Evolutionary conservation across 2,329 filamentous ascomycete genomes (phyloP).

Genomic region (Blastomyces emzantsi): DNA sequence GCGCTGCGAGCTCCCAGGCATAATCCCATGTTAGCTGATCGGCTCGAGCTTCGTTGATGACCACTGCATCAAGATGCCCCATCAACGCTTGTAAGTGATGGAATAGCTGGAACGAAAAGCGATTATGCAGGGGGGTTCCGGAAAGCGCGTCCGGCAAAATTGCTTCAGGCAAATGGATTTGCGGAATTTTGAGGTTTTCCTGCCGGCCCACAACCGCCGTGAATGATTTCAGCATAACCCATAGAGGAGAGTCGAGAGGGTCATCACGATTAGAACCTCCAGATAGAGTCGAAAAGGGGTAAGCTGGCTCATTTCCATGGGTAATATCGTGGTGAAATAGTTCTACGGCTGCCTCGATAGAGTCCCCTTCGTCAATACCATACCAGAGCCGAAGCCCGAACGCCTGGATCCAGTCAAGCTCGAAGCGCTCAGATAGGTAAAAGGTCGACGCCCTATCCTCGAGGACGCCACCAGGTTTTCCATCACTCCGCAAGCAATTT

Average conservation of each 20-base stretch:
- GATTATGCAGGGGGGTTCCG: constrained; percentile 62
- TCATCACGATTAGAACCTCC: constrained; percentile 56
- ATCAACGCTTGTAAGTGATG: constrained; percentile 49
- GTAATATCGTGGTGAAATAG: constrained; percentile 65
- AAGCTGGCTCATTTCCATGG: constrained; percentile 57
- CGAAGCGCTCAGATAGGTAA: constrained; percentile 71
- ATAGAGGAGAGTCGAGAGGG: constrained; percentile 63
- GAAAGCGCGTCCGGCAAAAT: constrained; percentile 69
- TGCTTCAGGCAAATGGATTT: constrained; percentile 54
- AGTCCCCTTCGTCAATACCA: constrained; percentile 57
- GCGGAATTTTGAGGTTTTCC: constrained; percentile 25
- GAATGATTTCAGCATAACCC: constrained; percentile 78
- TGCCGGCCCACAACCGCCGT: constrained; percentile 38
- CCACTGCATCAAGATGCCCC: constrained; percentile 41
- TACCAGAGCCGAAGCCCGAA: constrained; percentile 93
- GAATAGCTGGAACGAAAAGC: constrained; percentile 78
- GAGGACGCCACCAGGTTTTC: constrained; percentile 57
- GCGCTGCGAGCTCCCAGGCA: constrained; percentile 40
- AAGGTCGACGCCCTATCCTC: constrained; percentile 79
- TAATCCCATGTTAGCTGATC: constrained; percentile 61
- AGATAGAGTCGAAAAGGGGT: constrained; percentile 62
- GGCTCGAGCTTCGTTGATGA: constrained; percentile 50
- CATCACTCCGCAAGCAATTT: constrained; percentile 75
- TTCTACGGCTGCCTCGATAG: constrained; percentile 61
- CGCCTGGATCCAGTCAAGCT: constrained; percentile 84